phyloP scores from a whole-genome alignment of 257 asterid species.

The Thymus quinquecostatus region DNA sequence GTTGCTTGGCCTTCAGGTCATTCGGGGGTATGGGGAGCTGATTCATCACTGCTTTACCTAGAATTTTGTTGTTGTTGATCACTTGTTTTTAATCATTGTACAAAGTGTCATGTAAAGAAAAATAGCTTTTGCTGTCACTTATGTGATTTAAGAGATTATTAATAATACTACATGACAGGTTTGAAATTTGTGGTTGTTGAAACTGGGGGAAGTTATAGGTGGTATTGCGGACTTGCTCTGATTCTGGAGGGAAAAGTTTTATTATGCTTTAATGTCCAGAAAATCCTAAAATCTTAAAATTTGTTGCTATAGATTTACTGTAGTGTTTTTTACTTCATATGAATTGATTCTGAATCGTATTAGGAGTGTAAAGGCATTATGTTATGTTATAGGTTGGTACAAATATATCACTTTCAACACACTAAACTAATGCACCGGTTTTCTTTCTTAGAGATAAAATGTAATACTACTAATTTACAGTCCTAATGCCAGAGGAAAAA shows the following conservation, averaged over 20 bases:
- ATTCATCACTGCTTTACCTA: slow-evolving; percentile 5
- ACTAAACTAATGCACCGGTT: neutral
- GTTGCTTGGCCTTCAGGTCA: neutral
- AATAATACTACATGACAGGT: neutral
- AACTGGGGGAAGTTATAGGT: neutral
- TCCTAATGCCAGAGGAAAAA: no score
- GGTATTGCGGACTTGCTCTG: neutral
- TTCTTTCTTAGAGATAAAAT: neutral
- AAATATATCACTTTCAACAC: neutral
- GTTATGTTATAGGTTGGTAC: neutral
- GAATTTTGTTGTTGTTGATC: neutral
- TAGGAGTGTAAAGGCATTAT: neutral
- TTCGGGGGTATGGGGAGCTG: slow-evolving; percentile 5
- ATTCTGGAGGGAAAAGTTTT: slow-evolving; percentile 4
- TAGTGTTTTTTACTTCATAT: neutral
- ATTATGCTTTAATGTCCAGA: slow-evolving; percentile 2
- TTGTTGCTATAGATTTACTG: neutral
- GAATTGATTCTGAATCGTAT: neutral
- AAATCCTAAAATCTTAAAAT: neutral
- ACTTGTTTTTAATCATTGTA: slow-evolving; percentile 15
- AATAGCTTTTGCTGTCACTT: neutral
- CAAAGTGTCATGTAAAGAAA: slow-evolving; percentile 3
- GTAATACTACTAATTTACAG: no score
- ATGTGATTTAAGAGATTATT: slow-evolving; percentile 13
- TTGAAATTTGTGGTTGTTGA: neutral